Evolutionary conservation across 805 yeast genomes (phyloP), one percentile per base, ranked within the genome.

Genomic region (Metschnikowia dekortorum): DNA sequence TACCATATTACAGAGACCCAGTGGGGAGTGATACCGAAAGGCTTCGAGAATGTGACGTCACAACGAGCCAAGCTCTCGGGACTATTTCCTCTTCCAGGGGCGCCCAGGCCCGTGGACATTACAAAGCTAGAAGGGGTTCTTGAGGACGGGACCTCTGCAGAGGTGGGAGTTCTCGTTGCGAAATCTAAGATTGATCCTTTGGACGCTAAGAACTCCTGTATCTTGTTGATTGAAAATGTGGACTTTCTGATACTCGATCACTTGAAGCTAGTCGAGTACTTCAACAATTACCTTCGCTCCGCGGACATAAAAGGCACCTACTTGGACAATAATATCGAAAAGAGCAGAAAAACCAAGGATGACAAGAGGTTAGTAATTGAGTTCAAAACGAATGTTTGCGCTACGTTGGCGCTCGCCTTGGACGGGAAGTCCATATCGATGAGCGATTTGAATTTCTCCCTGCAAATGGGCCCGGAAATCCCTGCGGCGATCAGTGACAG

Each of bases 1-100:
- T 64, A 87, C n/a, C 68, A 70, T 44, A 70, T 84, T 10, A 59
- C 67, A 10, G 73, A 71, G 16, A 74, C 88, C 0, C 68, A 73
- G 44, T 89, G 96, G 96, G 94, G 88, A 46, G 69, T 79, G 26
- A 74, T 76, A 33, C 90, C 96, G 0, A 73, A 74, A 53, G 92
- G 89, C 0, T 85, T 85, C 62, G 94, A 87, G 60, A 78, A 79
- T 6, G 82, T 86, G 1, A 78, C 87, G 1, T 86, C 94, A 0
- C 87, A 83, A 53, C 73, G 85, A 52, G 96, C 94, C 6, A 89
- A 89, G 59, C 68, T 86, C 14, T 79, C 89, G 1, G 96, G 96
- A 0, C 65, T 87, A 2, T 89, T 89, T 59, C 89, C 91, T 2
- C 70, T 80, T 14, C 92, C 94, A 1, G 57, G 58, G 8, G 43